Evolutionary conservation across 2,329 filamentous ascomycete species (phyloP), one percentile per base, ranked within the genome.

Genomic region (Curvularia eragrostidis): DNA sequence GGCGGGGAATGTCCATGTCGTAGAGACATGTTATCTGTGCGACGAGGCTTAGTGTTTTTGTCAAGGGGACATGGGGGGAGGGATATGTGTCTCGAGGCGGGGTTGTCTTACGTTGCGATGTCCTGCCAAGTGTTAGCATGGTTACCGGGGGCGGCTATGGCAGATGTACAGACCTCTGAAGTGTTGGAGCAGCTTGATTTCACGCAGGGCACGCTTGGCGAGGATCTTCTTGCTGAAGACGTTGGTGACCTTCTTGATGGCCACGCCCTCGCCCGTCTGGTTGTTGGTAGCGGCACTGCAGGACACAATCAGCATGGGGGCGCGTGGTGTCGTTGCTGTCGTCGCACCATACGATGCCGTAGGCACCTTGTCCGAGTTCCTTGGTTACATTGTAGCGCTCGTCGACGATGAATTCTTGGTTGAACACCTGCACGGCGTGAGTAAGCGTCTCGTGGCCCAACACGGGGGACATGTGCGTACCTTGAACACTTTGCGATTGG

Each of bases 211-310:
- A 75, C 95, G 91, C 88, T 99, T 99, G 72, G 95, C 95, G 67
- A 99, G 85, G 70, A 99, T 99, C 87, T 98, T 98, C 83, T 99
- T 99, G 86, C 93, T 97, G 81, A 99, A 99, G 72, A 99, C 94
- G 90, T 99, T 99, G 83, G 95, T 99, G 77, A 99, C 92, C 82
- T 99, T 99, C 82, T 99, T 99, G 84, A 99, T 95, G 72, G 95
- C 95, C 63, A 99, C 93, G 39, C 94, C 93, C 77, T 99, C 95
- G 73, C 88, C 89, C 30, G 91, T 96, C 78, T 93, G 88, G 76
- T 88, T 89, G 84, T 98, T 97, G 66, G 92, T 91, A 54, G 95
- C 95, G 59, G 95, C 94, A 79, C 93, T 97, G 76, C 64, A 63
- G 58, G 63, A 61, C 59, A 63, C 62, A 58, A 59, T 73, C 61